Evolutionary conservation across 2,329 filamentous ascomycete genomes (phyloP).

Genomic region (Monilinia vaccinii-corymbosi): DNA sequence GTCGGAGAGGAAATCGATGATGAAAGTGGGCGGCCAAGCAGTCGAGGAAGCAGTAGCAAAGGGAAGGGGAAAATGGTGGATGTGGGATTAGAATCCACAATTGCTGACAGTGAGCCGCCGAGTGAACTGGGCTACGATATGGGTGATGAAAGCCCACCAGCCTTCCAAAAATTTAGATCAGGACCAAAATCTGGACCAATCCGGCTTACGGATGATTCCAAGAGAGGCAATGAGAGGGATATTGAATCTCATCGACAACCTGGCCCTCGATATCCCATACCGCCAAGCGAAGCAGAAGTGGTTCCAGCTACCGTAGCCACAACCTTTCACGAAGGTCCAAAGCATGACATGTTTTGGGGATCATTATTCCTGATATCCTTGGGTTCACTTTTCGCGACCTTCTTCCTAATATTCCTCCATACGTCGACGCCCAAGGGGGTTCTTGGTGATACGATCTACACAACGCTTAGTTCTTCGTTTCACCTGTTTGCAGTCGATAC

Average conservation of each 20-base stretch:
- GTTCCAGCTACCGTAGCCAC: constrained; percentile 47
- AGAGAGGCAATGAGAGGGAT: constrained; percentile 17
- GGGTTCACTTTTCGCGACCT: constrained; percentile 77
- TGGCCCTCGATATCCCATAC: constrained; percentile 18
- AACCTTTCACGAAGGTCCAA: constrained; percentile 59
- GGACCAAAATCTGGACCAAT: constrained; percentile 24
- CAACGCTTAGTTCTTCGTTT: constrained; percentile 75
- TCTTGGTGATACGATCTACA: constrained; percentile 90
- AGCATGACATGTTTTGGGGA: constrained; percentile 85
- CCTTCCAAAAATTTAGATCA: constrained; percentile 49
- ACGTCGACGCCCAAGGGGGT: constrained; percentile 63
- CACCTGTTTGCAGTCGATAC: constrained; percentile 88
- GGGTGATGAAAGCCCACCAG: constrained; percentile 46
- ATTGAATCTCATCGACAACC: constrained; percentile 16
- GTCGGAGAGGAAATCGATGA: constrained; percentile 32
- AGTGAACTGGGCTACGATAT: constrained; percentile 50
- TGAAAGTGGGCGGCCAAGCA: constrained; percentile 19
- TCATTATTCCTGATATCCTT: constrained; percentile 81
- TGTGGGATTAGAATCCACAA: constrained; percentile 66
- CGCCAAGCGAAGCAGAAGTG: constrained; percentile 31
- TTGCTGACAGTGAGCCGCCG: constrained; percentile 50
- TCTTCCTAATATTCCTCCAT: constrained; percentile 82
- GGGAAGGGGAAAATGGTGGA: constrained; percentile 70
- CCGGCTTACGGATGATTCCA: constrained; percentile 24
- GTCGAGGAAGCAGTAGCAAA: constrained; percentile 35